Base-by-base conservation (phyloP, 2,329 filamentous ascomycete genomes). In the Calonectria leucothoes region DNA sequence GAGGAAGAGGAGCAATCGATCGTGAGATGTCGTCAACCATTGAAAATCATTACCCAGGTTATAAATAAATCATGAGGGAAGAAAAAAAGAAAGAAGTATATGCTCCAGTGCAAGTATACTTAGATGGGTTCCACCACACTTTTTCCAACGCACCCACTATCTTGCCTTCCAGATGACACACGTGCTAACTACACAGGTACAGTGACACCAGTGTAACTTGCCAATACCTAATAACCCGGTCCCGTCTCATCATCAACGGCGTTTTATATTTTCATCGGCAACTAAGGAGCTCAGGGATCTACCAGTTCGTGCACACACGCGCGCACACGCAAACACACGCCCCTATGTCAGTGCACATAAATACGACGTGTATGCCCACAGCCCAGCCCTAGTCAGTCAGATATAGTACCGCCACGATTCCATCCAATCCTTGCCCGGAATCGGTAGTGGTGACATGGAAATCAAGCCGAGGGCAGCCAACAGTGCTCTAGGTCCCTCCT, bases 1-100 rank as follows among this genome's bases (percentile, higher is more conserved):
- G 20, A 23, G 15, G 48, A 48, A 65, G 59, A 63, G 23, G 42
- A 63, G 67, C 67, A 70, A 27, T 27, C 67, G 57, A 70, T 61
- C 39, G 45, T 63, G n/a, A 31, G n/a, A 64, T 45, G 42, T 12
- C 42, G 5, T 68, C 39, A 39, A 63, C 51, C 42, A 11, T 48
- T 15, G 14, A 67, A 37, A 35, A 51, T 49, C 57, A 59, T 31
- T 69, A 27, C 66, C 67, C 42, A 39, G 59, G 63, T 27, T 23
- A 70, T 25, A 15, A 48, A 48, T 45, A 45, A 45, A 23, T 42
- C 37, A 17, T 42, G 20, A 7, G 20, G 6, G 1, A 12, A 45
- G 23, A 23, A n/a, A 45, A 39, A 39, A 17, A 4, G 6, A 25
- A 3, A 25, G 8, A 27, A 8, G 29, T 10, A n/a, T n/a, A n/a